Percentiles rank a stretch among this genome's conserved stretches.
These are phyloP conservation scores for Rubroboletus pulcherrimus DNA, from an alignment of 768 basidiomycete genomes.

Conservation along the genomic window DNA sequence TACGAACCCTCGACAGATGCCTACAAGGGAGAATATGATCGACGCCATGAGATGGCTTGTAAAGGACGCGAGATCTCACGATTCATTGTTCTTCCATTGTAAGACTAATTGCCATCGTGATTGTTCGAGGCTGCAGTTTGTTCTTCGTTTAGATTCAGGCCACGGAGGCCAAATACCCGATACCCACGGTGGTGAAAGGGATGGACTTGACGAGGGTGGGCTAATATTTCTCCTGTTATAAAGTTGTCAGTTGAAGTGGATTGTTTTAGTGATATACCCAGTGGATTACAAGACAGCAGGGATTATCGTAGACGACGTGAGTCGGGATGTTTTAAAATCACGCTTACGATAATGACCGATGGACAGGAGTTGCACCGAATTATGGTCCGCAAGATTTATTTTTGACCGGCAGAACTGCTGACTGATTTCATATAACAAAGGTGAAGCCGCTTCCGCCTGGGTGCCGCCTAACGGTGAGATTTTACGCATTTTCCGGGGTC, in stretches of 20 bases:
- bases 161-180: slow-evolving; percentile 93
- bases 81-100: slow-evolving; percentile 79
- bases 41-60: slow-evolving; percentile 67
- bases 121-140: not conserved
- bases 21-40: slow-evolving; percentile 54
- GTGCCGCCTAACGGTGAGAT: slow-evolving; percentile 56
- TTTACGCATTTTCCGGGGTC: not conserved
- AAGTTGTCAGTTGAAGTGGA: not conserved
- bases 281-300: slow-evolving; percentile 76
- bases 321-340: slow-evolving; percentile 17
- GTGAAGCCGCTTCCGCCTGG: slow-evolving; percentile 57
- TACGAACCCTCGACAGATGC: slow-evolving; percentile 39
- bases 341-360: not conserved
- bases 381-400: slow-evolving; percentile 29
- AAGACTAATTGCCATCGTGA: not conserved
- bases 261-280: slow-evolving; percentile 74
- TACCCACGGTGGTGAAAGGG: slow-evolving; percentile 69
- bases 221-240: not conserved
- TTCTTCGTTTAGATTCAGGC: slow-evolving; percentile 65
- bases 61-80: slow-evolving; percentile 58
- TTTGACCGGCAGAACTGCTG: not conserved
- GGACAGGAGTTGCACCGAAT: slow-evolving; percentile 40
- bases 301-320: slow-evolving; percentile 75
- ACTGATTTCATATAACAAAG: slow-evolving; percentile 18
- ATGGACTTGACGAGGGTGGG: slow-evolving; percentile 76